Conservation (phyloP, 2,329 filamentous ascomycete genomes). For the Clonostachys chloroleuca region DNA sequence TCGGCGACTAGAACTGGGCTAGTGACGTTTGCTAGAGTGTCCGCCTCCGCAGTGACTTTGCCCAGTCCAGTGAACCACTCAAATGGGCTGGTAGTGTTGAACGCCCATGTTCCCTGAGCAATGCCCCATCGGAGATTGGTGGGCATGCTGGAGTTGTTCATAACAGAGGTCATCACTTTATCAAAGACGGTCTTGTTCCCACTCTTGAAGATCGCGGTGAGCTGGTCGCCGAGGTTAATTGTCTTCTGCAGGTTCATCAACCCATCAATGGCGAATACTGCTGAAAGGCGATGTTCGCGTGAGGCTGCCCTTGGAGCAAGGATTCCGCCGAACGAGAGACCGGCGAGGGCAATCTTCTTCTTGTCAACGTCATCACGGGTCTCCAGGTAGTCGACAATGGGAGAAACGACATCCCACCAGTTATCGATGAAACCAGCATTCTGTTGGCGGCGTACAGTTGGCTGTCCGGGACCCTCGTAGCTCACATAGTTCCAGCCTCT, state of each 20-base stretch:
- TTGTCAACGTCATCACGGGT: constrained; percentile 18
- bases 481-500: constrained; percentile 36
- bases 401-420: constrained; percentile 33
- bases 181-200: constrained; percentile 10
- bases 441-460: constrained; percentile 30
- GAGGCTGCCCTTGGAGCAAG: constrained; percentile 33
- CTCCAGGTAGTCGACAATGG: constrained; percentile 30
- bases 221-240: too few species aligned
- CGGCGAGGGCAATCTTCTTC: constrained; percentile 26
- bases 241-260: constrained; percentile 15
- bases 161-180: neutral
- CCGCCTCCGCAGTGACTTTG: constrained; percentile 3
- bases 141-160: constrained; percentile 4
- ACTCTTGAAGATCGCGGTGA: constrained; percentile 1
- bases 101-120: constrained; percentile 23
- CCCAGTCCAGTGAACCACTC: constrained; percentile 11
- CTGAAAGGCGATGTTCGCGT: constrained; percentile 30
- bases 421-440: constrained; percentile 34
- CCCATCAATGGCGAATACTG: constrained; percentile 28
- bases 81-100: constrained; percentile 18
- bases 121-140: constrained; percentile 18
- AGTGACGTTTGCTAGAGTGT: constrained; percentile 5
- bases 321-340: constrained; percentile 33
- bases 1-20: constrained; percentile 2
- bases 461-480: constrained; percentile 41